Percentiles rank a stretch among this genome's conserved stretches.
phyloP scores from a whole-genome alignment of 768 basidiomycete species.

The Hygrophoropsis aurantiaca region DNA sequence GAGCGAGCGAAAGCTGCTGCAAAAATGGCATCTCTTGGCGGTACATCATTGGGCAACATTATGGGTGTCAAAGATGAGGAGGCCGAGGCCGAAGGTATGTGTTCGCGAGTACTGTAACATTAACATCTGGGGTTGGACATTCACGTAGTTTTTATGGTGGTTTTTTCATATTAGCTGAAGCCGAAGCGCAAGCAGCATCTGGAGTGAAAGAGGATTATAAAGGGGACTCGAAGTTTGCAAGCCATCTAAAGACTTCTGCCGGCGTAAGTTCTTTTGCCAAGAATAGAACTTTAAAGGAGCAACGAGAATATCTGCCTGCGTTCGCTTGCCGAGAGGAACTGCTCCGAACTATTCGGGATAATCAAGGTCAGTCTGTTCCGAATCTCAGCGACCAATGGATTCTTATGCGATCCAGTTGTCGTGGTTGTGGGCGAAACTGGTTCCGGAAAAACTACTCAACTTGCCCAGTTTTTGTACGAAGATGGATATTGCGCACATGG shows the following conservation, averaged over 20 bases:
- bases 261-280: conserved; percentile 82
- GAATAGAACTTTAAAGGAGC: conserved; percentile 85
- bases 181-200: conserved; percentile 45
- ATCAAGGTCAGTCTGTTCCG: conserved; percentile 92
- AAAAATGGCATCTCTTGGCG: conserved; percentile 88
- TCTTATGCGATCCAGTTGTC: too few species aligned
- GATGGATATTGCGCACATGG: conserved; percentile 92
- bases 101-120: conserved; percentile 13
- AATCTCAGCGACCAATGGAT: too few species aligned
- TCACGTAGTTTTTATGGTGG: conserved; percentile 62
- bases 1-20: conserved; percentile 96
- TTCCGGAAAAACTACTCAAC: conserved; percentile 97
- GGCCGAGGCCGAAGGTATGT: conserved; percentile 87
- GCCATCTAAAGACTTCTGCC: conserved; percentile 78
- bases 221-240: conserved; percentile 96
- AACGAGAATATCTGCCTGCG: conserved; percentile 94
- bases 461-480: conserved; percentile 94
- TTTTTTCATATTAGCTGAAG: conserved; percentile 45
- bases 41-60: conserved; percentile 93
- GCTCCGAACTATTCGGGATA: conserved; percentile 84
- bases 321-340: conserved; percentile 96
- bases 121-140: conserved; percentile 63
- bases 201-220: conserved; percentile 73
- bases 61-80: conserved; percentile 97
- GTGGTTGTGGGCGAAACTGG: conserved; percentile 99